These are phyloP conservation scores for Linum usitatissimum DNA, from an alignment of 345 rosid genomes.

Conservation along the genomic window DNA sequence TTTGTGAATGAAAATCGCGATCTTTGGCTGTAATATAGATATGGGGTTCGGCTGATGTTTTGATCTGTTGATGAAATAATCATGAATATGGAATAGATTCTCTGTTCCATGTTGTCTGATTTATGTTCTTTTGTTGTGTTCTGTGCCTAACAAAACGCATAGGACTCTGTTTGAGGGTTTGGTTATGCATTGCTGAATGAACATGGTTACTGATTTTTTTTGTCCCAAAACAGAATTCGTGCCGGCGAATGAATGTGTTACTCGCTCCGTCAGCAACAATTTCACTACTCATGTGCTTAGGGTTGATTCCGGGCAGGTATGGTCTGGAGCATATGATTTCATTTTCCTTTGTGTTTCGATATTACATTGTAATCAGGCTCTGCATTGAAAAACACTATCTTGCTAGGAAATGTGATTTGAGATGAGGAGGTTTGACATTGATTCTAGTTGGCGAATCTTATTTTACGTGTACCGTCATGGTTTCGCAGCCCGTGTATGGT, in stretches of 20 bases:
- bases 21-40: too few species aligned
- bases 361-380: not conserved
- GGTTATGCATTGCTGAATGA: not conserved
- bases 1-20: too few species aligned
- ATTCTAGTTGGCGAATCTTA: not conserved
- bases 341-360: not conserved
- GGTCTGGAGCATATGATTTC: not conserved
- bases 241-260: slow-evolving; percentile 48
- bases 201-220: too few species aligned
- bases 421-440: not conserved
- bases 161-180: too few species aligned
- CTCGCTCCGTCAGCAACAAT: slow-evolving; percentile 79
- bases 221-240: not conserved
- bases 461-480: not conserved
- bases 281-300: slow-evolving; percentile 87
- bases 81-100: too few species aligned
- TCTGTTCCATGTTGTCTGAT: too few species aligned
- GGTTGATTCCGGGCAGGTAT: slow-evolving; percentile 90
- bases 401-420: not conserved
- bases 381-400: not conserved
- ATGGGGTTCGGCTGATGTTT: too few species aligned
- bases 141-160: too few species aligned
- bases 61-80: too few species aligned
- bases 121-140: too few species aligned
- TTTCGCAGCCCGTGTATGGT: not conserved